These are phyloP conservation scores for Mucor indicus DNA, from an alignment of 371 early-diverging fungal genomes.

Conservation along the genomic window DNA sequence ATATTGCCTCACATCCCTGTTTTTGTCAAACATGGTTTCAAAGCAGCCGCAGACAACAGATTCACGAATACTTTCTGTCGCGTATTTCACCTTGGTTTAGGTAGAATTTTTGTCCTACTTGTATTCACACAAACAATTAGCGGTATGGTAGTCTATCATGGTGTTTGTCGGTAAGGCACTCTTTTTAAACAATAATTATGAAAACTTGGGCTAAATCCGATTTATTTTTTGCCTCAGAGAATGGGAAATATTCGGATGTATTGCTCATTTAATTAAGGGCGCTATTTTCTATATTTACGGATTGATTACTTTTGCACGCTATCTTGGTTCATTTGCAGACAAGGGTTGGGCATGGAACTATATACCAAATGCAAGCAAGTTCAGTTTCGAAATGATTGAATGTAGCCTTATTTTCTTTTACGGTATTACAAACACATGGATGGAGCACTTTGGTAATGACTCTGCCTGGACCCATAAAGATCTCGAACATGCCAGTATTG, in stretches of 20 bases:
- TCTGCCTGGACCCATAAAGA: slow-evolving; percentile 54
- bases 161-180: slow-evolving; percentile 14
- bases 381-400: slow-evolving; percentile 43
- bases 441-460: slow-evolving; percentile 53
- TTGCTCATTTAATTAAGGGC: slow-evolving; percentile 39
- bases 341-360: slow-evolving; percentile 41
- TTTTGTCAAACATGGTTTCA: slow-evolving; percentile 20
- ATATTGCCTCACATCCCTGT: slow-evolving; percentile 7
- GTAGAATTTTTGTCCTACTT: slow-evolving; percentile 27
- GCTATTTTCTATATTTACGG: slow-evolving; percentile 39
- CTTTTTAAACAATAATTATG: too few relatives aligned
- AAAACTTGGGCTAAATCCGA: too few relatives aligned
- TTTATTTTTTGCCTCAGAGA: too few relatives aligned
- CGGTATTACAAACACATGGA: slow-evolving; percentile 58
- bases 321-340: slow-evolving; percentile 34
- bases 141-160: slow-evolving; percentile 36
- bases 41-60: slow-evolving; percentile 24
- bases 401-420: slow-evolving; percentile 42
- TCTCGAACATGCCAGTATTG: slow-evolving; percentile 54
- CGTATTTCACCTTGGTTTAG: slow-evolving; percentile 20
- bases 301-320: slow-evolving; percentile 31
- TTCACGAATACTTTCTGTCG: slow-evolving; percentile 31
- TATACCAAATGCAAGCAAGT: slow-evolving; percentile 24
- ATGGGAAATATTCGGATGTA: slow-evolving; percentile 35
- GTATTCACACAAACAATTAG: slow-evolving; percentile 35